Conservation (phyloP, 2,329 filamentous ascomycete species). For the Lachnellula hyalina region DNA sequence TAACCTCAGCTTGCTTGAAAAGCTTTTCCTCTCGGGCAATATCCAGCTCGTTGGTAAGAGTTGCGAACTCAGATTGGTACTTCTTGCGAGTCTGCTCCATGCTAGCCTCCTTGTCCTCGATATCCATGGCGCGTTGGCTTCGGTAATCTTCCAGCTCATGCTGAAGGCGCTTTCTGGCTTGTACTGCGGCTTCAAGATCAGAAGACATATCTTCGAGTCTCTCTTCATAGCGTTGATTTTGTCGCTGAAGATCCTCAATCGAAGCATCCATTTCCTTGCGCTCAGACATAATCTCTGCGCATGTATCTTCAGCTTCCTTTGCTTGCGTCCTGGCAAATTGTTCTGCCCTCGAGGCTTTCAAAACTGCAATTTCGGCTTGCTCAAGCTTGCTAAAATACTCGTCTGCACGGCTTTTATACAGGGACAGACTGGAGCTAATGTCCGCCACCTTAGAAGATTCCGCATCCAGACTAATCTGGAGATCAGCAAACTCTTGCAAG, state of each 20-base stretch:
- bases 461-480: conserved; percentile 87
- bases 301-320: conserved; percentile 86
- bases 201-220: conserved; percentile 86
- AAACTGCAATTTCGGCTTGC: conserved; percentile 90
- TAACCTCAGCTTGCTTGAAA: conserved; percentile 82
- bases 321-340: conserved; percentile 90
- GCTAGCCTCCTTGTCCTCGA: conserved; percentile 92
- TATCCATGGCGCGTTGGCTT: conserved; percentile 88
- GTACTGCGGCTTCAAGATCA: conserved; percentile 76
- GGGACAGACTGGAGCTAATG: conserved; percentile 72
- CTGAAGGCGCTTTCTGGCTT: conserved; percentile 90
- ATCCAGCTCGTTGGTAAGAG: conserved; percentile 86
- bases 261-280: conserved; percentile 82
- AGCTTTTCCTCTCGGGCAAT: conserved; percentile 83
- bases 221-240: conserved; percentile 86
- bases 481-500: conserved; percentile 84
- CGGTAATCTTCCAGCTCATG: conserved; percentile 98
- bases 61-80: conserved; percentile 89
- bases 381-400: conserved; percentile 98
- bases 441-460: conserved; percentile 83
- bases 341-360: conserved; percentile 87
- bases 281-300: conserved; percentile 84
- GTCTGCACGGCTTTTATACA: conserved; percentile 89
- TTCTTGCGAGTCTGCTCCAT: conserved; percentile 98
- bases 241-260: conserved; percentile 84